phyloP scores from a whole-genome alignment of 495 filamentous ascomycete genomes.

The Penicillium turbatum region DNA sequence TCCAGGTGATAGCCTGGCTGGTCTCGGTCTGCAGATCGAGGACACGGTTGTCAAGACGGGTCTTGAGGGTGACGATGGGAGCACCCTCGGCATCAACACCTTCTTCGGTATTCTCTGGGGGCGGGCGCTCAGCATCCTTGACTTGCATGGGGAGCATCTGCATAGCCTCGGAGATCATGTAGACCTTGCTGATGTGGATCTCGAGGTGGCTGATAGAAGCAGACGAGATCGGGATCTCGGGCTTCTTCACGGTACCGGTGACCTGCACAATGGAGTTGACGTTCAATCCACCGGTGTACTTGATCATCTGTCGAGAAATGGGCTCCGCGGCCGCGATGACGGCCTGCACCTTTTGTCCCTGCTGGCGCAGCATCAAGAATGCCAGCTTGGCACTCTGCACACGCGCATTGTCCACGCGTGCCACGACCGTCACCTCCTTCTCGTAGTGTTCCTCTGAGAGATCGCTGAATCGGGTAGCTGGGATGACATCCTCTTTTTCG shows the following conservation, averaged over 20 bases:
- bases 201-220: slow-evolving; percentile 74
- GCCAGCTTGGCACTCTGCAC: slow-evolving; percentile 88
- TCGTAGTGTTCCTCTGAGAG: slow-evolving; percentile 59
- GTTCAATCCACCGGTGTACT: slow-evolving; percentile 76
- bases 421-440: slow-evolving; percentile 74
- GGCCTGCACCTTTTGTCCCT: slow-evolving; percentile 76
- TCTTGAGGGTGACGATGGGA: slow-evolving; percentile 67
- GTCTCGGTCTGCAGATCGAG: slow-evolving; percentile 86
- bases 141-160: slow-evolving; percentile 69
- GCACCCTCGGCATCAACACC: slow-evolving; percentile 45
- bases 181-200: slow-evolving; percentile 74
- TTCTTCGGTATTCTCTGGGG: slow-evolving; percentile 45
- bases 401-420: slow-evolving; percentile 79
- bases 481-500: slow-evolving; percentile 35
- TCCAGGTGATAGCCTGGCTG: slow-evolving; percentile 78
- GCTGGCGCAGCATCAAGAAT: slow-evolving; percentile 85
- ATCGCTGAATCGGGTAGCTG: slow-evolving; percentile 36
- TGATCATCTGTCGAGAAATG: slow-evolving; percentile 74
- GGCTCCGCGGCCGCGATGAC: slow-evolving; percentile 56
- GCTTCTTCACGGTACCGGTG: slow-evolving; percentile 67
- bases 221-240: slow-evolving; percentile 71
- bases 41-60: slow-evolving; percentile 81
- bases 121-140: slow-evolving; percentile 56
- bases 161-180: slow-evolving; percentile 62
- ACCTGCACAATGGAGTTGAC: slow-evolving; percentile 78